Evolutionary conservation across 2,329 filamentous ascomycete species (phyloP).

Genomic region (Ophiostoma novo-ulmi): DNA sequence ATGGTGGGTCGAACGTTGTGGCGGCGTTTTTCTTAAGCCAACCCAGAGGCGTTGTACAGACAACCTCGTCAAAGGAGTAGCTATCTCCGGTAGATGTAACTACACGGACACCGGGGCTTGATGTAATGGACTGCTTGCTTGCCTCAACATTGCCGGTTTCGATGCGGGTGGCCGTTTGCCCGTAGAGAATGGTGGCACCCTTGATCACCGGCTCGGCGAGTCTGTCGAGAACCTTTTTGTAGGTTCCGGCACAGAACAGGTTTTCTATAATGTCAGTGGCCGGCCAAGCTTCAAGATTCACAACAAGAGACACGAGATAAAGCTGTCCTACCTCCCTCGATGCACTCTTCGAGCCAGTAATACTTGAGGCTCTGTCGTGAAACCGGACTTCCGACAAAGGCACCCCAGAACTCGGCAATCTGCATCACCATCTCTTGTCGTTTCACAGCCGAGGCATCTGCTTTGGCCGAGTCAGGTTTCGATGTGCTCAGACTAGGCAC

Average conservation of each 20-base stretch:
- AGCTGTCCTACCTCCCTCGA: constrained; percentile 56
- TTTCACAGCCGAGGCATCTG: constrained; percentile 33
- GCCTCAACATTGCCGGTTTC: constrained; percentile 28
- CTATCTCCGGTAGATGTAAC: constrained; percentile 42
- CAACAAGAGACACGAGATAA: neutral
- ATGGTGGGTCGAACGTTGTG: constrained; percentile 54
- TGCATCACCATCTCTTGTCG: constrained; percentile 44
- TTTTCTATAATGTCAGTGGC: constrained; percentile 43
- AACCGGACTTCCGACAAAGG: constrained; percentile 63
- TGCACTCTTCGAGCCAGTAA: constrained; percentile 73
- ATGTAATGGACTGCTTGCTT: constrained; percentile 17
- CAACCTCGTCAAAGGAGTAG: constrained; percentile 60
- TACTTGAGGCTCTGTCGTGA: constrained; percentile 65
- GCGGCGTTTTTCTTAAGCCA: constrained; percentile 58
- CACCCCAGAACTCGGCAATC: constrained; percentile 62
- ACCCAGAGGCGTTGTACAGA: constrained; percentile 63
- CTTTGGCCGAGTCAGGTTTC: constrained; percentile 28
- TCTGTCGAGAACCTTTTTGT: constrained; percentile 52
- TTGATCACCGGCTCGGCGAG: constrained; percentile 55
- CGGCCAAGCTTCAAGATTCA: neutral
- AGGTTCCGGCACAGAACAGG: constrained; percentile 56
- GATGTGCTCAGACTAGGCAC: constrained; percentile 31
- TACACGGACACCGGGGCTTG: constrained; percentile 39
- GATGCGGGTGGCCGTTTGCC: constrained; percentile 46
- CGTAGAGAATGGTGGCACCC: constrained; percentile 49